Evolutionary conservation across 1,284 basidiomycete genomes (phyloP).

Genomic region (Athelia sp.): DNA sequence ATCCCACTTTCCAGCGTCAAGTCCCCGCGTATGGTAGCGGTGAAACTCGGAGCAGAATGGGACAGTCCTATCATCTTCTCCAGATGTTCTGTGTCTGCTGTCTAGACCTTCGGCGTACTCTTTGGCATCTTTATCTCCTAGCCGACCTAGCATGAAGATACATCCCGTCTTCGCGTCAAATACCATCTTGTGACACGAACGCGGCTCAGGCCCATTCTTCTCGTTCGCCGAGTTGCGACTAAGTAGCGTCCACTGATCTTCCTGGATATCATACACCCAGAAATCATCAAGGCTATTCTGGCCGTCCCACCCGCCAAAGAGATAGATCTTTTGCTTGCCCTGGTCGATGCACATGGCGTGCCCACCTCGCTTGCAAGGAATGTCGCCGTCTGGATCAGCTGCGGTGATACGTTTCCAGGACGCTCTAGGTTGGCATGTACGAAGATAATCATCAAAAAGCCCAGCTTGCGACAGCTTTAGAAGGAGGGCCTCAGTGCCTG

Average conservation of each 20-base stretch:
- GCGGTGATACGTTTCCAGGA: slow-evolving; percentile 54
- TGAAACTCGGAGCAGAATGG: slow-evolving; percentile 61
- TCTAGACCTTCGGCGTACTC: slow-evolving; percentile 12
- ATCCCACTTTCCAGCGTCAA: slow-evolving; percentile 62
- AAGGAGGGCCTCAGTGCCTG: slow-evolving; percentile 51
- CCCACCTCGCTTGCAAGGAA: slow-evolving; percentile 65
- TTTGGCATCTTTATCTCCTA: slow-evolving; percentile 48
- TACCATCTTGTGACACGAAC: slow-evolving; percentile 82
- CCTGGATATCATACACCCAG: slow-evolving; percentile 67
- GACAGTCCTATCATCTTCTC: slow-evolving; percentile 14
- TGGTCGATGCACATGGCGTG: slow-evolving; percentile 82
- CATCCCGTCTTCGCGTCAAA: slow-evolving; percentile 66
- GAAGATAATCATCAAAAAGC: slow-evolving; percentile 57
- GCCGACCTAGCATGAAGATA: slow-evolving; percentile 68
- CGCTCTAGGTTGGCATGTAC: slow-evolving; percentile 49
- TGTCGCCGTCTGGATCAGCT: slow-evolving; percentile 56
- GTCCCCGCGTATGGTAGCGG: slow-evolving; percentile 60
- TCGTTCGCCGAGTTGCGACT: slow-evolving; percentile 53
- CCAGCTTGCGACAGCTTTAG: slow-evolving; percentile 42
- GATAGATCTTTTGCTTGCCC: slow-evolving; percentile 58
- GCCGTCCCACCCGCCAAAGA: slow-evolving; percentile 82
- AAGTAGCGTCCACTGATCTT: slow-evolving; percentile 62
- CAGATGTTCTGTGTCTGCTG: slow-evolving; percentile 3
- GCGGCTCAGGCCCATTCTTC: slow-evolving; percentile 61
- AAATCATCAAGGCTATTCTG: slow-evolving; percentile 72